phyloP scores from a whole-genome alignment of 805 yeast species.

The Myxozyma melibiosi region DNA sequence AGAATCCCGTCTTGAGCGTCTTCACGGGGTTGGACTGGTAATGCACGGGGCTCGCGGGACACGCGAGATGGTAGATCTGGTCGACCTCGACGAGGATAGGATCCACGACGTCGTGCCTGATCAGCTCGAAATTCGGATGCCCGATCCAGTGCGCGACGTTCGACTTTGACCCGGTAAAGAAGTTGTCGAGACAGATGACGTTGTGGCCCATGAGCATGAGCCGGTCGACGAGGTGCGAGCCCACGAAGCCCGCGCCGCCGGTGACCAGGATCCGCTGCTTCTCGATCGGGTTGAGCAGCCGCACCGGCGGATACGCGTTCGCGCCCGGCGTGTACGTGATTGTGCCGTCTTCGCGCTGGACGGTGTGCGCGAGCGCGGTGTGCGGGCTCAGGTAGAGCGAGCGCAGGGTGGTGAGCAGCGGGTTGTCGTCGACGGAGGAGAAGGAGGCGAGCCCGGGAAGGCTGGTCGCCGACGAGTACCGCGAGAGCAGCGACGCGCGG shows the following conservation, averaged over 20 bases:
- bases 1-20: slow-evolving; percentile 38
- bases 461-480: slow-evolving; percentile 20
- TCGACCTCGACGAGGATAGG: slow-evolving; percentile 38
- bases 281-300: slow-evolving; percentile 36
- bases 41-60: slow-evolving; percentile 40
- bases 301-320: slow-evolving; percentile 34
- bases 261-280: slow-evolving; percentile 37
- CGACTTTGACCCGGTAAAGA: slow-evolving; percentile 37
- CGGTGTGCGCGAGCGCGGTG: slow-evolving; percentile 26
- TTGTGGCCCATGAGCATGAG: slow-evolving; percentile 38
- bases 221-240: slow-evolving; percentile 38
- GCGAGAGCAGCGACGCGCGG: slow-evolving; percentile 23
- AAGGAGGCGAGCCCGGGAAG: not conserved
- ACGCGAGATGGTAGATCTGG: slow-evolving; percentile 38
- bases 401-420: slow-evolving; percentile 20
- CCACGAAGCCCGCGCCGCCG: slow-evolving; percentile 40
- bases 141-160: slow-evolving; percentile 39
- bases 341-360: slow-evolving; percentile 21
- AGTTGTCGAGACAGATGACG: slow-evolving; percentile 38
- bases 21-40: slow-evolving; percentile 39
- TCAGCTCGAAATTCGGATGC: slow-evolving; percentile 39
- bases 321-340: slow-evolving; percentile 26
- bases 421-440: not conserved
- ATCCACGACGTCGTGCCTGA: slow-evolving; percentile 39
- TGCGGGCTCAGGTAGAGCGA: slow-evolving; percentile 27